These are phyloP conservation scores for Myrmaecium sp. DNA, from an alignment of 2,329 filamentous ascomycete genomes.

Conservation along the genomic window DNA sequence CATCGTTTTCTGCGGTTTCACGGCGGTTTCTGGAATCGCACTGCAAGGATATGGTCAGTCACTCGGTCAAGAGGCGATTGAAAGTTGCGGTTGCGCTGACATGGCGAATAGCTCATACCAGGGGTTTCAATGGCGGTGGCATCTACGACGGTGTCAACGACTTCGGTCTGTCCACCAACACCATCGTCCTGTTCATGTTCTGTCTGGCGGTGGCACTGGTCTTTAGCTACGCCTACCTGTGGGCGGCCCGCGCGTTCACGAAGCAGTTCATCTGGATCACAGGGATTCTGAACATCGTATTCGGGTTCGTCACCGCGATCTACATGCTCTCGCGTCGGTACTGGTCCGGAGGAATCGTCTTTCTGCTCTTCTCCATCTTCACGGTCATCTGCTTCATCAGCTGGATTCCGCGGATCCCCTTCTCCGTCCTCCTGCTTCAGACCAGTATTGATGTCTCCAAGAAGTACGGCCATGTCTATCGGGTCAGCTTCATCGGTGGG, in stretches of 20 bases:
- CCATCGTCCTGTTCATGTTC: conserved; percentile 70
- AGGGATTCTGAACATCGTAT: conserved; percentile 70
- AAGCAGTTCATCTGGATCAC: conserved; percentile 90
- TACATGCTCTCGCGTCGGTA: conserved; percentile 67
- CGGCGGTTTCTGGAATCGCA: conserved; percentile 56
- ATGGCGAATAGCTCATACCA: conserved; percentile 37
- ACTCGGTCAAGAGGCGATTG: too few species aligned
- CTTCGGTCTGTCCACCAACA: conserved; percentile 64
- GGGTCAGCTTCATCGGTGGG: conserved; percentile 72
- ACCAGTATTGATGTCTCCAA: conserved; percentile 75
- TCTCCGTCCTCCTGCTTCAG: conserved; percentile 77
- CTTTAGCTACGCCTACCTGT: conserved; percentile 62
- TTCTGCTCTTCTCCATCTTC: conserved; percentile 67
- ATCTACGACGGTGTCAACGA: conserved; percentile 54
- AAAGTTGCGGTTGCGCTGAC: too few species aligned
- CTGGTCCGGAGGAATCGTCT: conserved; percentile 75
- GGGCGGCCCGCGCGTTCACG: conserved; percentile 57
- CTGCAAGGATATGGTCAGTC: conserved; percentile 52
- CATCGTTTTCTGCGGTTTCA: conserved; percentile 53
- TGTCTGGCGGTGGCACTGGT: conserved; percentile 56
- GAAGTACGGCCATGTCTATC: conserved; percentile 67
- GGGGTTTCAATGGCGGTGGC: conserved; percentile 47
- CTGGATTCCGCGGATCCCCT: conserved; percentile 76
- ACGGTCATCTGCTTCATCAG: conserved; percentile 67
- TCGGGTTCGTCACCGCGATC: conserved; percentile 70